Percentiles rank a stretch among this genome's conserved stretches.
Conservation (phyloP, 2,329 filamentous ascomycete species). For the Calonectria pseudoturangicola region DNA sequence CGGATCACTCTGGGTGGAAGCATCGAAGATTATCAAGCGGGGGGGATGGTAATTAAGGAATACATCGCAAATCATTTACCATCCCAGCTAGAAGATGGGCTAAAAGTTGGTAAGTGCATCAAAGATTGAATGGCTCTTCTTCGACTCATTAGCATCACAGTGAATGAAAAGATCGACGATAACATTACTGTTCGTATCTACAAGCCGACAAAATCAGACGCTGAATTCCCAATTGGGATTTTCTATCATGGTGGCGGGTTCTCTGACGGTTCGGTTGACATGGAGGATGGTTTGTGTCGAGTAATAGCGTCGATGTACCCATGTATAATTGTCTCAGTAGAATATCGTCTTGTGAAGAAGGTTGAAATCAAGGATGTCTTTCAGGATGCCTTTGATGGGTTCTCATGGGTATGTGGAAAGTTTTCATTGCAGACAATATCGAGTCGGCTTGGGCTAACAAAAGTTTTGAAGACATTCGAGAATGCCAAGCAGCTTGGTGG, state of each 20-base stretch:
- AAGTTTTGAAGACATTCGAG: neutral
- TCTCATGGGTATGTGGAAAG: neutral
- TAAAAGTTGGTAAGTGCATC: neutral
- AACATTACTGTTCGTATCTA: neutral
- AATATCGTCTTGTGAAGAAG: neutral
- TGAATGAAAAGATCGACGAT: neutral
- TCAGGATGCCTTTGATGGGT: neutral
- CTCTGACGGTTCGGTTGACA: neutral
- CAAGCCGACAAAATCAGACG: neutral
- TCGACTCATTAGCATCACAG: neutral
- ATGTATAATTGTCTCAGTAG: neutral
- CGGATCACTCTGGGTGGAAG: neutral
- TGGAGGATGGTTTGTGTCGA: slow-evolving; percentile 2
- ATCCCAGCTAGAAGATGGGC: neutral
- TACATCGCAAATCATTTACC: neutral
- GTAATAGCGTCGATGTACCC: neutral
- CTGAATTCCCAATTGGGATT: neutral
- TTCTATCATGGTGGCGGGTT: slow-evolving; percentile 1
- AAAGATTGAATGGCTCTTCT: too few species aligned
- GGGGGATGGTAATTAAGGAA: neutral
- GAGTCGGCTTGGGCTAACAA: neutral
- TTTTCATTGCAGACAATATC: neutral
- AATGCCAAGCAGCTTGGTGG: neutral
- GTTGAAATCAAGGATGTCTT: neutral
- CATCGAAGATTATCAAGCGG: neutral